phyloP scores from a whole-genome alignment of 805 yeast genomes.

The Candida odintsovae region DNA sequence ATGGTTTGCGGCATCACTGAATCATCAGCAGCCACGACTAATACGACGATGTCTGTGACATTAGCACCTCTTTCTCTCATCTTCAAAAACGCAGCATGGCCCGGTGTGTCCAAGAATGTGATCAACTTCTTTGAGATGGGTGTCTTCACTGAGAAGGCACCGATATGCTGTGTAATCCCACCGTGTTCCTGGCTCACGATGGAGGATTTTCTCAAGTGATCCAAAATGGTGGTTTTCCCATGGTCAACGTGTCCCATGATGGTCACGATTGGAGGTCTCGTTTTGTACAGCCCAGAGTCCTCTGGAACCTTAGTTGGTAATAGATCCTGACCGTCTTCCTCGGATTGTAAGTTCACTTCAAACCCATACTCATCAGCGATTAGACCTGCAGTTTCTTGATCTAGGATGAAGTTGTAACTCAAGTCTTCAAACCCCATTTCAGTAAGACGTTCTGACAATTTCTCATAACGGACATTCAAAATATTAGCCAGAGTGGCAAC shows the following conservation, averaged over 20 bases:
- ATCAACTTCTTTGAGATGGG: constrained; percentile 69
- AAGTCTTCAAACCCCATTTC: constrained; percentile 70
- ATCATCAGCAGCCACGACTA: constrained; percentile 96
- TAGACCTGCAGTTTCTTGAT: constrained; percentile 77
- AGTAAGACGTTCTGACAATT: constrained; percentile 50
- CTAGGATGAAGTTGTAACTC: constrained; percentile 70
- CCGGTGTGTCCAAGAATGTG: constrained; percentile 95
- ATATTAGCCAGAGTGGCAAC: constrained; percentile 75
- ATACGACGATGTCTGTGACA: constrained; percentile 83
- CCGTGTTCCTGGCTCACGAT: constrained; percentile 86
- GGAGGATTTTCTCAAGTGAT: constrained; percentile 76
- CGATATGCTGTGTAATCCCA: constrained; percentile 96
- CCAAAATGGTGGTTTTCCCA: constrained; percentile 93
- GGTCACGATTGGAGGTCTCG: constrained; percentile 91
- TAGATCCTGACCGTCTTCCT: constrained; percentile 34
- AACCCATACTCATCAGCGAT: constrained; percentile 88
- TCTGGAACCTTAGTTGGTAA: constrained; percentile 44
- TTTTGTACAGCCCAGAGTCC: constrained; percentile 43
- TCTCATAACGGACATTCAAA: constrained; percentile 57
- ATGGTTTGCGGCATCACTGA: constrained; percentile 96
- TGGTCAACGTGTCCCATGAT: constrained; percentile 99
- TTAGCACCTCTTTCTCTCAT: constrained; percentile 97
- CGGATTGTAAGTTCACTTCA: constrained; percentile 35
- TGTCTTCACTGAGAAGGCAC: constrained; percentile 88
- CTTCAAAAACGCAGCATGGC: constrained; percentile 93